Evolutionary conservation across 495 filamentous ascomycete genomes (phyloP).

Genomic region (Aspergillus indologenus): DNA sequence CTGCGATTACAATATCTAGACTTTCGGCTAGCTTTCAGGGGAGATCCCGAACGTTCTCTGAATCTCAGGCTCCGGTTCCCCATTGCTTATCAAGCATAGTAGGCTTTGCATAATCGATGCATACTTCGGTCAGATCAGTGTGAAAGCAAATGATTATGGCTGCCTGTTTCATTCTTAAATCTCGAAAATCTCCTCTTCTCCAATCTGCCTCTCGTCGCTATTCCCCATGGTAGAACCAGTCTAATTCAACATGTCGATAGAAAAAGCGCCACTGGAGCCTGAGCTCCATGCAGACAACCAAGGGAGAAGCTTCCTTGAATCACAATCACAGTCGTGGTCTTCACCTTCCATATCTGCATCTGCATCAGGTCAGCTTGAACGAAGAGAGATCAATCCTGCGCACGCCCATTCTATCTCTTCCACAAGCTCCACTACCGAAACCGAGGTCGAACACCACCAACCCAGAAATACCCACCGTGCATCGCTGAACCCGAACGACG

Average conservation of each 20-base stretch:
- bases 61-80: not conserved
- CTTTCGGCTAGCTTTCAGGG: not conserved
- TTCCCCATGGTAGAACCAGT: not conserved
- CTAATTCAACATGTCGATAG: not conserved
- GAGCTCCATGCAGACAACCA: not conserved
- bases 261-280: not conserved
- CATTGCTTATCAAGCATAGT: not conserved
- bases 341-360: not conserved
- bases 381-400: not conserved
- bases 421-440: not conserved
- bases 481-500: constrained; percentile 3
- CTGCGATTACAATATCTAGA: not conserved
- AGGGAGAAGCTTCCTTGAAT: not conserved
- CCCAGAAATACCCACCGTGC: not conserved
- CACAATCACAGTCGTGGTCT: not conserved
- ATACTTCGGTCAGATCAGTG: not conserved
- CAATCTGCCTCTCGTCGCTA: not conserved
- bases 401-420: not conserved
- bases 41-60: not conserved
- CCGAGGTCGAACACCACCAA: not conserved
- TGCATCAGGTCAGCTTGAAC: not conserved
- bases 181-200: not conserved
- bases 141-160: not conserved
- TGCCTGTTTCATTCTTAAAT: not conserved
- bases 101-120: not conserved